A percentile compares a stretch with the other conserved stretches of the same genome.
phyloP scores from a whole-genome alignment of 371 early-diverging fungal genomes.

The Mortierella sp. region DNA sequence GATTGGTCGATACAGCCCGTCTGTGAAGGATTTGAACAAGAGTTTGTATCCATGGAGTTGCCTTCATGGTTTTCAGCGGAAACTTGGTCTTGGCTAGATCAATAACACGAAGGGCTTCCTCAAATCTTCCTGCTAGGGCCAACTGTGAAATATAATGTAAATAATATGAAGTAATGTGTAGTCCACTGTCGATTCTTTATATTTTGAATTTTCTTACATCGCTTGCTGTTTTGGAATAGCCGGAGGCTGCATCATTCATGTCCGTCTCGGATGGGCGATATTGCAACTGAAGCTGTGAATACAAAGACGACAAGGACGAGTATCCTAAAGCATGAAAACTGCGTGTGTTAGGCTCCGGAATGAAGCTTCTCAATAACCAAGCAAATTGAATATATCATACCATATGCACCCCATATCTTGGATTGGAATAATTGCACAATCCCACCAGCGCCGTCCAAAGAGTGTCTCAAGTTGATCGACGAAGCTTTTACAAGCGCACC shows the following conservation, averaged over 20 bases:
- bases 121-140: conserved; percentile 19
- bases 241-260: conserved; percentile 28
- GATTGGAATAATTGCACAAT: conserved; percentile 38
- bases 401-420: conserved; percentile 40
- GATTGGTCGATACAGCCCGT: conserved; percentile 28
- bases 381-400: conserved; percentile 1
- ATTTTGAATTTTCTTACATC: conserved; percentile 21
- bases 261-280: conserved; percentile 35
- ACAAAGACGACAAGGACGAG: conserved; percentile 32
- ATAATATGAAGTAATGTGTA: not conserved
- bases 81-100: conserved; percentile 43
- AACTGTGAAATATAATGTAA: conserved; percentile 15
- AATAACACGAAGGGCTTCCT: conserved; percentile 47
- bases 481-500: conserved; percentile 36
- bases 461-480: conserved; percentile 35
- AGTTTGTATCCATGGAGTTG: conserved; percentile 44
- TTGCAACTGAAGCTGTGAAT: conserved; percentile 42
- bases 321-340: conserved; percentile 18
- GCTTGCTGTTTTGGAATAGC: conserved; percentile 34
- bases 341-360: not conserved
- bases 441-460: conserved; percentile 31
- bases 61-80: conserved; percentile 26
- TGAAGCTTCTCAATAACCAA: not conserved
- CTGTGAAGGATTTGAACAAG: conserved; percentile 43
- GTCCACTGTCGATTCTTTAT: not conserved